phyloP scores from a whole-genome alignment of 225 moss, liverwort and hornwort genomes.

The Physcomitrium patens region DNA sequence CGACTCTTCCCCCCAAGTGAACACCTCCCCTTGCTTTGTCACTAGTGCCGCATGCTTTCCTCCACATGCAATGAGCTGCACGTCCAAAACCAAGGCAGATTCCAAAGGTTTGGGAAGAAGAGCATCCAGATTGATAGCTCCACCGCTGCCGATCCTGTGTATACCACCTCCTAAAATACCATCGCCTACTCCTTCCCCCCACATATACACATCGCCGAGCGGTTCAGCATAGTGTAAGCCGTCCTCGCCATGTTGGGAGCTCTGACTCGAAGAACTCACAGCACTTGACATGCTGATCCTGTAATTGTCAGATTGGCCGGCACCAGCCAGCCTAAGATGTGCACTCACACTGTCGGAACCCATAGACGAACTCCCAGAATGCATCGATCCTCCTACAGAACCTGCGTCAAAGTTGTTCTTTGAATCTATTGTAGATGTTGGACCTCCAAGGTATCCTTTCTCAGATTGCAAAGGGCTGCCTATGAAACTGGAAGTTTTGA shows the following conservation, averaged over 20 bases:
- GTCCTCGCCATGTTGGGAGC: conserved; percentile 75
- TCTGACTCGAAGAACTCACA: conserved; percentile 87
- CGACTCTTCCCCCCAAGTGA: conserved; percentile 86
- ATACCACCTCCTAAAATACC: conserved; percentile 78
- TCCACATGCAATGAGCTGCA: conserved; percentile 82
- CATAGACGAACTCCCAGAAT: conserved; percentile 75
- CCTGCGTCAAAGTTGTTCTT: conserved; percentile 38
- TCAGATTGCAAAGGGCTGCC: conserved; percentile 79
- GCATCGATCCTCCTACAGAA: conserved; percentile 34
- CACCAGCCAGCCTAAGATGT: conserved; percentile 57
- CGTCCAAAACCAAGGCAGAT: conserved; percentile 78
- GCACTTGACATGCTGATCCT: conserved; percentile 90
- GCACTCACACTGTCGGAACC: conserved; percentile 62
- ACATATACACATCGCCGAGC: conserved; percentile 82
- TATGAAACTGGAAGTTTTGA: conserved; percentile 60
- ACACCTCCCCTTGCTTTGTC: conserved; percentile 84
- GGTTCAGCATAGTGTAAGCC: conserved; percentile 44
- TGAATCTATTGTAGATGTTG: conserved; percentile 45
- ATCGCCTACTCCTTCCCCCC: conserved; percentile 84
- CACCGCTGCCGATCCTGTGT: conserved; percentile 47
- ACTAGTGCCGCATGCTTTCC: conserved; percentile 78
- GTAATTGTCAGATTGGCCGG: conserved; percentile 57
- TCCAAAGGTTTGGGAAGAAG: conserved; percentile 71
- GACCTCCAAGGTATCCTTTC: conserved; percentile 53
- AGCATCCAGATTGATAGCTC: conserved; percentile 64